Base-by-base conservation (phyloP, 768 basidiomycete species). In the Butyriboletus loyo region DNA sequence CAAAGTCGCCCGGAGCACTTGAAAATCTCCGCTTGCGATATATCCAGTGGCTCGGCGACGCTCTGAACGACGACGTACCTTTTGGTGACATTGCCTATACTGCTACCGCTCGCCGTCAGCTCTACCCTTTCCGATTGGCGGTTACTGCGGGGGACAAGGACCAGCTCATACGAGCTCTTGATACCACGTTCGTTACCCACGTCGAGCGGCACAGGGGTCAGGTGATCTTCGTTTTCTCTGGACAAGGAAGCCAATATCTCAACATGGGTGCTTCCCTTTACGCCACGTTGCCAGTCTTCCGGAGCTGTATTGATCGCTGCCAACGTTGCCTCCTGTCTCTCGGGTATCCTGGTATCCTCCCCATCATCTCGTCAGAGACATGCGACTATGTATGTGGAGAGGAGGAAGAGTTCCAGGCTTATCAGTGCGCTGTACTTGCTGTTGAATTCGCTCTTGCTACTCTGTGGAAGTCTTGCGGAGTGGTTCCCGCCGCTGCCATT, bases 401-500 rank as follows among this genome's bases (percentile, higher is more conserved):
- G n/a, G 47, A 59, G 3, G 72, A 77, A 25, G 75, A 77, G 44
- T 70, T 77, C 15, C 76, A 80, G 55, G 74, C 70, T 0, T 73
- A 72, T 49, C 84, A 86, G 53, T 65, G 75, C 5, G 79, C 86
- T 0, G 71, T 84, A 7, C 79, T 89, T 54, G 69, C 81, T 0
- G 67, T 89, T 9, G 78, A 88, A 60, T 87, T 82, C 59, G 81
- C 83, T 0, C 69, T 90, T 21, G 77, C 81, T 0, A 71, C 68
- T 41, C 52, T 90, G 14, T 90, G 87, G 88, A 77, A 78, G 31
- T 79, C 77, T 7, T 89, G 84, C 86, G 87, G 87, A 1, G 38
- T 89, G 13, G 56, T 59, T 21, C 87, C 87, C 5, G 58, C 69
- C n/a, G 82, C 76, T 0, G 81, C 87, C 14, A 74, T 84, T 17